Evolutionary conservation across 495 filamentous ascomycete genomes (phyloP).

Genomic region (Halenospora varia): DNA sequence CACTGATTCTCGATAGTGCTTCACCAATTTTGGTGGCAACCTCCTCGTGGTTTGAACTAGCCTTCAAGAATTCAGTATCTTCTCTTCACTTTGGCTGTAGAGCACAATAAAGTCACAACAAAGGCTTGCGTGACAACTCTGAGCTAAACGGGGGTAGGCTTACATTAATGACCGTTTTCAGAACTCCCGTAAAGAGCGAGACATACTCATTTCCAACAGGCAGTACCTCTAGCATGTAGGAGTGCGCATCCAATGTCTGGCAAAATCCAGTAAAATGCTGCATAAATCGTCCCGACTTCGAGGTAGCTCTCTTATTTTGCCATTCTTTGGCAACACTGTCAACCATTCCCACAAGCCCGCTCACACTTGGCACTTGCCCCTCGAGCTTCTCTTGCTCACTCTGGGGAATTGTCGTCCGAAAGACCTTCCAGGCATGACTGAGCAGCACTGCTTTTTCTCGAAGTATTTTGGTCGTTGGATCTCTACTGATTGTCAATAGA

Average conservation of each 20-base stretch:
- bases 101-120: too few relatives aligned
- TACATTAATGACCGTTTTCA: slow-evolving; percentile 1
- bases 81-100: too few relatives aligned
- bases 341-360: neutral
- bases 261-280: slow-evolving; percentile 1
- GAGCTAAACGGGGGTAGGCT: neutral
- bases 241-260: slow-evolving; percentile 1
- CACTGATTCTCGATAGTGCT: slow-evolving; percentile 1
- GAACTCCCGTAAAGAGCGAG: neutral
- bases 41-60: neutral
- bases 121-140: neutral
- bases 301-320: neutral
- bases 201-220: neutral
- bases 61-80: neutral
- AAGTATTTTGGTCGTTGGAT: neutral
- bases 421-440: neutral
- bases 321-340: neutral
- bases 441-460: neutral
- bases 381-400: neutral
- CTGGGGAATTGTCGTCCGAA: neutral
- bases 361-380: neutral
- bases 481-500: neutral
- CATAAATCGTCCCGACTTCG: slow-evolving; percentile 1
- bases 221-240: slow-evolving; percentile 1
- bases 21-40: neutral